Evolutionary conservation across 2,329 filamentous ascomycete genomes (phyloP).

Genomic region (Colletotrichum sp.): DNA sequence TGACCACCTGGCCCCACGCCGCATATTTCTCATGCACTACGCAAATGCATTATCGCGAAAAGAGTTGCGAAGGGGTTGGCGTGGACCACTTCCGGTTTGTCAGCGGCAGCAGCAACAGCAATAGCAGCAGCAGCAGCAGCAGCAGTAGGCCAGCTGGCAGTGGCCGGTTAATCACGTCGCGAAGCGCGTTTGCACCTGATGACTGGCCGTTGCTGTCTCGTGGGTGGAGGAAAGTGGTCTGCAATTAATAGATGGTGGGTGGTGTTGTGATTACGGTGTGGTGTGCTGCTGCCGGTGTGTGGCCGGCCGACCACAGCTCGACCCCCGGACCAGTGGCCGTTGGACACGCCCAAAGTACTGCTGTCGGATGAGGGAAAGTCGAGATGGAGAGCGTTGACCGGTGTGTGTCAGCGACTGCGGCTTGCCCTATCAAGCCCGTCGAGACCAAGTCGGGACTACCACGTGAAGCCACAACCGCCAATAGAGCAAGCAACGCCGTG

Average conservation of each 20-base stretch:
- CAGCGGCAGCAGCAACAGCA: neutral
- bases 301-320: neutral
- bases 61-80: conserved; percentile 14
- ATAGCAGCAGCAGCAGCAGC: neutral
- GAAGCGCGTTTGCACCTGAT: neutral
- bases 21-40: conserved; percentile 19
- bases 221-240: neutral
- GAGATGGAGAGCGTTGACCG: neutral
- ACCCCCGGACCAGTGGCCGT: neutral
- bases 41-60: conserved; percentile 8
- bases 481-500: conserved; percentile 1
- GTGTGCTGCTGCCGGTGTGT: neutral
- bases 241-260: neutral
- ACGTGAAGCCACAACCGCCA: neutral
- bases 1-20: conserved; percentile 1
- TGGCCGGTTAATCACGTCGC: neutral
- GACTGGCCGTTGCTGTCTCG: neutral
- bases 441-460: neutral
- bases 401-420: conserved; percentile 6
- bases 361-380: neutral
- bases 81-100: conserved; percentile 1
- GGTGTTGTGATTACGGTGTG: neutral
- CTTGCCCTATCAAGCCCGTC: neutral
- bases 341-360: conserved; percentile 4
- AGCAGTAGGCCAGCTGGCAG: neutral